Percentiles rank a stretch among this genome's conserved stretches.
These are phyloP conservation scores for Clavulina sp. DNA, from an alignment of 768 basidiomycete species.

Conservation along the genomic window DNA sequence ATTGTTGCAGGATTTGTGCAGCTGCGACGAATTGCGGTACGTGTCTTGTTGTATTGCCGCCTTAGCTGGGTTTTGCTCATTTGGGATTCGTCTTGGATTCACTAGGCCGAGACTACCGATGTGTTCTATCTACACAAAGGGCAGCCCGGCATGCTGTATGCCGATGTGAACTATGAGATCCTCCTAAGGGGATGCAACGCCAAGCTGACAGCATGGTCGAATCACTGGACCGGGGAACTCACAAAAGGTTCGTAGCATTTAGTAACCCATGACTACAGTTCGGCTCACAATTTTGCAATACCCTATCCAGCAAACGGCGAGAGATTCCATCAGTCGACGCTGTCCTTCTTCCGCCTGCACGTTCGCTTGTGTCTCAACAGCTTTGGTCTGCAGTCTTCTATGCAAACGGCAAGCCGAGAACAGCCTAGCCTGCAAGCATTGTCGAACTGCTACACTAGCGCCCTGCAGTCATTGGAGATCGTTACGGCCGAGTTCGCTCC, in stretches of 20 bases:
- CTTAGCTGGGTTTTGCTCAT: conserved; percentile 3
- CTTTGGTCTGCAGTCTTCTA: conserved; percentile 54
- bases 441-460: conserved; percentile 55
- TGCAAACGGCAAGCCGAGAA: conserved; percentile 36
- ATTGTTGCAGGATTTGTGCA: conserved; percentile 62
- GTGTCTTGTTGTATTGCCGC: conserved; percentile 20
- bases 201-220: conserved; percentile 54
- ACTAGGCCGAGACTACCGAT: conserved; percentile 63
- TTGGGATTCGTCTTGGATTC: background rate
- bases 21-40: conserved; percentile 60
- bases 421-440: conserved; percentile 51
- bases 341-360: conserved; percentile 59
- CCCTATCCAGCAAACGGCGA: conserved; percentile 44
- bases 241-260: conserved; percentile 31
- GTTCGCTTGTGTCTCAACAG: conserved; percentile 72
- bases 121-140: conserved; percentile 41
- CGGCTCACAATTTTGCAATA: background rate
- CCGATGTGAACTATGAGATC: conserved; percentile 56
- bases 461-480: conserved; percentile 50
- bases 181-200: conserved; percentile 55
- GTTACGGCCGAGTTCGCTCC: conserved; percentile 55
- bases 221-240: conserved; percentile 59
- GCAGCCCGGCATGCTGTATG: conserved; percentile 25
- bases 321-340: conserved; percentile 57
- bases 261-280: background rate